Evolutionary conservation across 345 rosid genomes (phyloP), one percentile per base, ranked within the genome.

Genomic region (Eucalyptus marginata): DNA sequence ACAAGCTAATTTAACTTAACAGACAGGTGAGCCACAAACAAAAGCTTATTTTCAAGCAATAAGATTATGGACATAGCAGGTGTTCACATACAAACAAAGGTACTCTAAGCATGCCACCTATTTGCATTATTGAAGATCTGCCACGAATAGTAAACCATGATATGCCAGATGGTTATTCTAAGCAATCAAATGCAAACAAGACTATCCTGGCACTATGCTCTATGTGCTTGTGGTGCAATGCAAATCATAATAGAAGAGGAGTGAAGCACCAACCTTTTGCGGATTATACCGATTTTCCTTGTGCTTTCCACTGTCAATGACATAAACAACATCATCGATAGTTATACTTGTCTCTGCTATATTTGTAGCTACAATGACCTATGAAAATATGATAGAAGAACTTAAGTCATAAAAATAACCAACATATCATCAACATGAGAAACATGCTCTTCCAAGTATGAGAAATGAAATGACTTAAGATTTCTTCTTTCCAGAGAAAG

Each of bases 281-380:
- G 99, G 98, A 92, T 97, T 95, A 90, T 94, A 97, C 90, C 98
- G 96, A 91, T 94, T 96, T 91, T 97, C 99, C 93, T 97, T 97
- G 90, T 97, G 99, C 93, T 93, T 96, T 89, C 99, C 99, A 91
- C 97, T 94, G 90, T 96, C 98, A 81, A 97, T 94, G 91, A 97
- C 99, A 89, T 94, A 97, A 62, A 97, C 97, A 50, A 97, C 98
- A 93, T 97, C 99, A 90, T 96, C 99, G 86, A 97, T 96, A 86
- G 99, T 97, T 91, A 97, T 94, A 91, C 99, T 97, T 68, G 98
- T 97, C 96, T 97, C 97, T 62, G 97, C 96, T 92, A 96, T 96
- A 89, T 96, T 97, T 88, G 99, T 97, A 62, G 99, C 99, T 85
- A 95, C 89, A 66, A 97, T 97, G 90, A 97, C 94, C 99, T 97